phyloP scores from a whole-genome alignment of 805 yeast genomes.

The Lipomyces lipofer region DNA sequence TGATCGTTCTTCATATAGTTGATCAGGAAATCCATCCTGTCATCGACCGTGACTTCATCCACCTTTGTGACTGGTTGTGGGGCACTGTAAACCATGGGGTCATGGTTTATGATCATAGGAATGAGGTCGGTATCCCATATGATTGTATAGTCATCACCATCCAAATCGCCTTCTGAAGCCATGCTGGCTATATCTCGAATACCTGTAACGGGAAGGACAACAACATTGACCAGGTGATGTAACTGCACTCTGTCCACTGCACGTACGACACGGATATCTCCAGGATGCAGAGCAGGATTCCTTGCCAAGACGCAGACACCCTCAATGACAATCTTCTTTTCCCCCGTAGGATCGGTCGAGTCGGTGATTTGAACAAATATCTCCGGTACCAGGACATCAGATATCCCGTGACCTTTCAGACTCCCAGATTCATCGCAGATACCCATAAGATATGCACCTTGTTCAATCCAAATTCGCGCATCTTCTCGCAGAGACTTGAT shows the following conservation, averaged over 20 bases:
- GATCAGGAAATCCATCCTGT: constrained; percentile 2
- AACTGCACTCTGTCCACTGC: constrained; percentile 4
- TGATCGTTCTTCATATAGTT: constrained; percentile 5
- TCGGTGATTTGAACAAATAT: constrained; percentile 14
- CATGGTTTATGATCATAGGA: constrained; percentile 3
- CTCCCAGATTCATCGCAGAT: constrained; percentile 14
- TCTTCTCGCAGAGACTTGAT: constrained; percentile 1
- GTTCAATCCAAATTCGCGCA: constrained; percentile 7
- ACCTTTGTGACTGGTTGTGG: constrained; percentile 1
- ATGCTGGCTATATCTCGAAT: constrained; percentile 9
- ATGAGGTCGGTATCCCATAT: constrained; percentile 12
- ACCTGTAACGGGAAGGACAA: constrained; percentile 14
- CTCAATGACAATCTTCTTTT: constrained; percentile 1
- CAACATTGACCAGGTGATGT: constrained; percentile 5
- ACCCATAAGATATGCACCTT: constrained; percentile 9
- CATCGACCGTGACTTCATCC: constrained; percentile 7
- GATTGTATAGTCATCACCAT: constrained; percentile 19
- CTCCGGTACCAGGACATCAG: constrained; percentile 1
- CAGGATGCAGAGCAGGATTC: constrained; percentile 16
- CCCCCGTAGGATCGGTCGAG: neutral
- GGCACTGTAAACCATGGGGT: constrained; percentile 7
- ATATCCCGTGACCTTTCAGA: constrained; percentile 8
- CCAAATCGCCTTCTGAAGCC: constrained; percentile 20
- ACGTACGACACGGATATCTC: constrained; percentile 10
- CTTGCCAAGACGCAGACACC: constrained; percentile 14